Evolutionary conservation across 1,284 basidiomycete genomes (phyloP), one percentile per base, ranked within the genome.

Genomic region (Peniophora sp.): DNA sequence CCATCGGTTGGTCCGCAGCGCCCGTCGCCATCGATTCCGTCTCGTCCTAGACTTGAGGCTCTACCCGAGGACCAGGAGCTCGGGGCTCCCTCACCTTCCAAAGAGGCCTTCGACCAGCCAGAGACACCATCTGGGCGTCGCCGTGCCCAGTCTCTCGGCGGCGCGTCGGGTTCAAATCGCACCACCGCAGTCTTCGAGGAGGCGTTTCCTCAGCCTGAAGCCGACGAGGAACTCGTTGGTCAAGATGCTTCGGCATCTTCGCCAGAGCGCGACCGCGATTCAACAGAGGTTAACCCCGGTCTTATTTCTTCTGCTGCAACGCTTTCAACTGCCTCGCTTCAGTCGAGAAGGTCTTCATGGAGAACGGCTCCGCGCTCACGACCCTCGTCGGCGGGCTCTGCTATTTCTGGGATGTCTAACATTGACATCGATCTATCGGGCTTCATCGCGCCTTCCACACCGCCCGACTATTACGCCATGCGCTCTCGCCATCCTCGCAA

Each of bases 1-100:
- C 37, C 5, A 32, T 32, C 27, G 5, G 27, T 12, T 32, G 37
- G 37, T n/a, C 37, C 37, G 6, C 18, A 41, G 8, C 37, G 37
- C 15, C 37, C n/a, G 15, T 20, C 37, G 18, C 54, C 49, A 56
- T 2, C 49, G 55, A 3, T 43, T 58, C 22, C 54, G 49, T 5
- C 24, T 54, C n/a, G 52, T 51, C 56, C 27, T 5, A 34, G 67
- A 9, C 61, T 80, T 45, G 72, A 75, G 51, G 66, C 72, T 11
- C 68, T 81, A 8, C 77, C 78, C 1, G 79, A 83, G 55, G 79
- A 72, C 52, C 57, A 64, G 20, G 76, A 77, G 48, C 60, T 67
- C 41, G 55, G 55, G 45, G 52, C 41, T 47, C n/a, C 64, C 49
- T 57, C 50, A 48, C 47, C 52, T 49, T 32, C 24, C 8, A 39